A percentile compares a stretch with the other conserved stretches of the same genome.
These are phyloP conservation scores for Mallotus nudiflorus DNA, from an alignment of 345 rosid genomes.

Conservation along the genomic window DNA sequence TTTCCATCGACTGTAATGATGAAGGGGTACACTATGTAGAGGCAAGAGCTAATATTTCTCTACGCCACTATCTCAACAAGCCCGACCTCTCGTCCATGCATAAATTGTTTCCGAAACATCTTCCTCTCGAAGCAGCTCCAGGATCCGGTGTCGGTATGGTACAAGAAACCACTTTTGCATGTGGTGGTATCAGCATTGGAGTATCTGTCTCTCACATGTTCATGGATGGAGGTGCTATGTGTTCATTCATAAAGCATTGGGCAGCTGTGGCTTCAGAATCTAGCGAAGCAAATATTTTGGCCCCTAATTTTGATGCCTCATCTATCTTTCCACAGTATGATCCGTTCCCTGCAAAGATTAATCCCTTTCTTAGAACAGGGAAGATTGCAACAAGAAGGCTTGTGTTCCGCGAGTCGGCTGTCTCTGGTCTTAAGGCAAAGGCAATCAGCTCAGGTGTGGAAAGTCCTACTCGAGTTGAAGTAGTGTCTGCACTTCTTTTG, in stretches of 20 bases:
- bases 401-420: too few species aligned
- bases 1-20: constrained; percentile 14
- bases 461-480: constrained; percentile 49
- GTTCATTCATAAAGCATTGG: constrained; percentile 42
- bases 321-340: constrained; percentile 28
- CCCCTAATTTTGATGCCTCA: constrained; percentile 38
- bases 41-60: constrained; percentile 7
- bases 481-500: constrained; percentile 48
- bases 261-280: constrained; percentile 19
- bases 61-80: constrained; percentile 7
- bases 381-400: constrained; percentile 26
- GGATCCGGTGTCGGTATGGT: constrained; percentile 16
- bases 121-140: too few species aligned
- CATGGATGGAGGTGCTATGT: constrained; percentile 40
- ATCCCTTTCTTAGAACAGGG: neutral
- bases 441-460: constrained; percentile 29
- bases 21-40: constrained; percentile 12
- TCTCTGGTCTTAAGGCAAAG: constrained; percentile 31
- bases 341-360: neutral
- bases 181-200: constrained; percentile 48
- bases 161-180: constrained; percentile 29
- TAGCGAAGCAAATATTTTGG: neutral
- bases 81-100: constrained; percentile 2
- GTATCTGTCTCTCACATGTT: constrained; percentile 39
- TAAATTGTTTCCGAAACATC: constrained; percentile 15